These are phyloP conservation scores for Aspergillus niger DNA, from an alignment of 2,329 filamentous ascomycete species.

Conservation along the genomic window DNA sequence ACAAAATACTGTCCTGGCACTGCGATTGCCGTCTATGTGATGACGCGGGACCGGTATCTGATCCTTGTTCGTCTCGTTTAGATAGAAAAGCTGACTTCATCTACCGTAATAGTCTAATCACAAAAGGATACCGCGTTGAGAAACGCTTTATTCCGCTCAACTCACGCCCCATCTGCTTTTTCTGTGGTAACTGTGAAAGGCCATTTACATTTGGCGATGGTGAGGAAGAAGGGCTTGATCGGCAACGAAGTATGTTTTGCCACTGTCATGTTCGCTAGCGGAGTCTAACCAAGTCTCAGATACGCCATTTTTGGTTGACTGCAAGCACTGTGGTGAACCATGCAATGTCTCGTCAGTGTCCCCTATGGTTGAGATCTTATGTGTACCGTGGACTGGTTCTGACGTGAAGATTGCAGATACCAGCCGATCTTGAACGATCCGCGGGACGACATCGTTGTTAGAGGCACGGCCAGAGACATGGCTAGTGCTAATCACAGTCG, in stretches of 20 bases:
- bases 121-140: constrained; percentile 35
- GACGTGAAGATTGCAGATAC: constrained; percentile 17
- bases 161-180: constrained; percentile 29
- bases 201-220: constrained; percentile 27
- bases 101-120: constrained; percentile 27
- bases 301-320: constrained; percentile 18
- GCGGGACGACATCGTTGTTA: constrained; percentile 21
- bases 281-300: constrained; percentile 16
- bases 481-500: constrained; percentile 18
- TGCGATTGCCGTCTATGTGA: constrained; percentile 33
- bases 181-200: constrained; percentile 30
- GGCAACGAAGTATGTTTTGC: constrained; percentile 21
- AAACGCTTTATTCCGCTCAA: constrained; percentile 30
- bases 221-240: constrained; percentile 16
- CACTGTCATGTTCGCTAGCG: background rate
- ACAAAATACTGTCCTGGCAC: constrained; percentile 32
- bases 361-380: background rate
- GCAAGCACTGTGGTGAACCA: constrained; percentile 25
- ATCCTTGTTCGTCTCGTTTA: background rate
- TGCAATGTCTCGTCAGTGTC: constrained; percentile 27
- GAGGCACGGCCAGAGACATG: constrained; percentile 21
- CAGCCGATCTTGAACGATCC: constrained; percentile 27
- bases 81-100: background rate
- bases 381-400: background rate
- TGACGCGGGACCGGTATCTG: constrained; percentile 34